Conservation (phyloP, 495 filamentous ascomycete genomes). For the Xylaria flabelliformis region DNA sequence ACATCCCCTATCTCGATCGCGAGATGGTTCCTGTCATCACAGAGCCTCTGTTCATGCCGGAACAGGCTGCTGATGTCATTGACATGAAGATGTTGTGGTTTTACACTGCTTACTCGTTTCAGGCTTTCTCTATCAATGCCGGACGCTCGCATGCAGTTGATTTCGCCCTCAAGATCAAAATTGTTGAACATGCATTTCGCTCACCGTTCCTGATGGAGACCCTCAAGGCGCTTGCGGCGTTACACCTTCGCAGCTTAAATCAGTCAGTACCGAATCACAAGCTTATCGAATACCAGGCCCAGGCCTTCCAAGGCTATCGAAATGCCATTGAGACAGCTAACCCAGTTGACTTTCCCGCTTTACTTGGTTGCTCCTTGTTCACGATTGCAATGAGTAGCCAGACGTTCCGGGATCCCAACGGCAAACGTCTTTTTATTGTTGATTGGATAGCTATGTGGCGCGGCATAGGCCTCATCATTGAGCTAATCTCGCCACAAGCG, state of each 20-base stretch:
- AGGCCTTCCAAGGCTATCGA: constrained; percentile 53
- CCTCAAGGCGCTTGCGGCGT: constrained; percentile 53
- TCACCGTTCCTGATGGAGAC: constrained; percentile 58
- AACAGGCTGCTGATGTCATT: constrained; percentile 32
- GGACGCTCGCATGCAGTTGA: constrained; percentile 41
- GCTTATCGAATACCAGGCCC: constrained; percentile 48
- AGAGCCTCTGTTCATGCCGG: constrained; percentile 48
- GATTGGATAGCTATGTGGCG: constrained; percentile 57
- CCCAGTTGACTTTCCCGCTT: constrained; percentile 46
- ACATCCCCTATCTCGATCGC: neutral
- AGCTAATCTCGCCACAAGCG: constrained; percentile 33
- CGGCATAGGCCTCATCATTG: constrained; percentile 51
- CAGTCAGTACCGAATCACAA: constrained; percentile 34
- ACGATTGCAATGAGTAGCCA: constrained; percentile 50
- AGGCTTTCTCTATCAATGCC: constrained; percentile 46
- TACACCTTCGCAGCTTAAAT: constrained; percentile 47
- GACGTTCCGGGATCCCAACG: constrained; percentile 48
- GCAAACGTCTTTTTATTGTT: constrained; percentile 46
- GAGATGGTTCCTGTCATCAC: constrained; percentile 30
- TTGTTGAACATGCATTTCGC: constrained; percentile 55
- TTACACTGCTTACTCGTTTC: constrained; percentile 46
- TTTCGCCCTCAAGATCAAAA: constrained; percentile 47
- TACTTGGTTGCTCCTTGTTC: constrained; percentile 51
- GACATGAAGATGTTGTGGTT: constrained; percentile 55
- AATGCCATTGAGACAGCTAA: constrained; percentile 49